Conservation (phyloP, 2,329 filamentous ascomycete genomes). For the Akanthomyces lecanii region DNA sequence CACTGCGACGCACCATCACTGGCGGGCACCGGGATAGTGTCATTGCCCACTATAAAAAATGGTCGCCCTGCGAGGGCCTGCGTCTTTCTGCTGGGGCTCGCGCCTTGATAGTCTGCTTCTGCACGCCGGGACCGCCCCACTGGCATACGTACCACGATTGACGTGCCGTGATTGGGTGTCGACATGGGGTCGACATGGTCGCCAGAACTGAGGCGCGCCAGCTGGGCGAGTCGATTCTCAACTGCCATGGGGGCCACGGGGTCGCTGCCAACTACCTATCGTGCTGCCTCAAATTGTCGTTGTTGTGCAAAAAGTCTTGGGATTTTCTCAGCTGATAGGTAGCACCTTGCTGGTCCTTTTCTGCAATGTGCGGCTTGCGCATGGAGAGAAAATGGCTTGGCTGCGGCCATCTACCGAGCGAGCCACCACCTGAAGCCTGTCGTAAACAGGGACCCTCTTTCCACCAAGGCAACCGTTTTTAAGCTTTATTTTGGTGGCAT, state of each 20-base stretch:
- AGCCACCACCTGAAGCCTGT: not conserved
- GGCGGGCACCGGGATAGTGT: not conserved
- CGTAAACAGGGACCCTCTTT: not conserved
- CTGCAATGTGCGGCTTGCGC: too few relatives aligned
- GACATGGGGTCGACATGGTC: not conserved
- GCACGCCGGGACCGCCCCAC: not conserved
- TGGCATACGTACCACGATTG: not conserved
- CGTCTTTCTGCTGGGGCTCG: too few relatives aligned
- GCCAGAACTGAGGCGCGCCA: not conserved
- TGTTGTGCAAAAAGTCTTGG: too few relatives aligned
- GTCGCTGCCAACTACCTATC: too few relatives aligned
- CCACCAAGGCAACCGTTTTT: slow-evolving; percentile 6
- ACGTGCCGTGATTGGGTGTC: not conserved
- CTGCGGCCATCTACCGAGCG: not conserved
- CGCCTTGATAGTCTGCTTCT: not conserved
- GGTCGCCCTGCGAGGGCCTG: too few relatives aligned
- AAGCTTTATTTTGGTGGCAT: not conserved
- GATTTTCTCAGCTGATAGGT: too few relatives aligned
- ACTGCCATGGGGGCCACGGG: too few relatives aligned
- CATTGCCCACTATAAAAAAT: not conserved
- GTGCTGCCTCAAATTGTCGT: too few relatives aligned
- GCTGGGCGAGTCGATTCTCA: not conserved
- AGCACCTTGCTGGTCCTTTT: too few relatives aligned
- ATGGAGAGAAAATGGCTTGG: not conserved
- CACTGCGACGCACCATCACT: too few relatives aligned